Base-by-base conservation (phyloP, 768 basidiomycete genomes). In the Kockovaella imperatae region DNA sequence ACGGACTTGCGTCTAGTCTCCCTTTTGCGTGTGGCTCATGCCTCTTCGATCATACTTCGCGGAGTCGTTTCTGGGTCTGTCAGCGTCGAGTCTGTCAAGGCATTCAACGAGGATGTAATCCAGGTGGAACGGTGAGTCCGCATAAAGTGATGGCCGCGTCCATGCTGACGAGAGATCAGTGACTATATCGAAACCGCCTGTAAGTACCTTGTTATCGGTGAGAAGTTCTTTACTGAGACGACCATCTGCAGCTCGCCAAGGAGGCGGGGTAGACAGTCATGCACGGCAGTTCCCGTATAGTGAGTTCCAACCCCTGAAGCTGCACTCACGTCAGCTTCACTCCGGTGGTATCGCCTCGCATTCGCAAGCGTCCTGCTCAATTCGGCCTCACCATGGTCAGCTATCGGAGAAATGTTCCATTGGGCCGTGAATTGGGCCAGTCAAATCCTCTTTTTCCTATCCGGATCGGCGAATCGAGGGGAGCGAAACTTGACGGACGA, bases 281-380 rank as follows among this genome's bases (percentile, higher is more conserved):
- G n/a, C n/a, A 5, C 52, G 48, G 21, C 52, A 53, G 35, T 53
- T 53, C 47, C 52, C 52, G 21, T 53, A 42, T 25, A 53, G 52
- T 53, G 17, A 47, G 52, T 39, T 32, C 15, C 21, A 29, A 17
- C 7, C 8, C n/a, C 2, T 15, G 28, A 40, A 5, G 24, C 41
- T 7, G 8, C 6, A 17, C 24, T 35, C 26, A 42, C 32, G 10
- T 3, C 17, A 53, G 52, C 52, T 15, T 53, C 52, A 10, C 46
- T 53, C 5, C 45, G 52, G 4, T 53, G 52, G 52, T 53, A 53
- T 43, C 52, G 52, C 7, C 45, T 53, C 5, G 29, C 52, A 3
- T 53, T 42, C 21, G 52, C 52, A 14, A 35, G 46, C 18, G 44
- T 47, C 11, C 40, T 53, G 7, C 47, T 53, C 3, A 39, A 45